These are phyloP conservation scores for Dothideomycetes sp. DNA, from an alignment of 2,329 filamentous ascomycete genomes.

Conservation along the genomic window DNA sequence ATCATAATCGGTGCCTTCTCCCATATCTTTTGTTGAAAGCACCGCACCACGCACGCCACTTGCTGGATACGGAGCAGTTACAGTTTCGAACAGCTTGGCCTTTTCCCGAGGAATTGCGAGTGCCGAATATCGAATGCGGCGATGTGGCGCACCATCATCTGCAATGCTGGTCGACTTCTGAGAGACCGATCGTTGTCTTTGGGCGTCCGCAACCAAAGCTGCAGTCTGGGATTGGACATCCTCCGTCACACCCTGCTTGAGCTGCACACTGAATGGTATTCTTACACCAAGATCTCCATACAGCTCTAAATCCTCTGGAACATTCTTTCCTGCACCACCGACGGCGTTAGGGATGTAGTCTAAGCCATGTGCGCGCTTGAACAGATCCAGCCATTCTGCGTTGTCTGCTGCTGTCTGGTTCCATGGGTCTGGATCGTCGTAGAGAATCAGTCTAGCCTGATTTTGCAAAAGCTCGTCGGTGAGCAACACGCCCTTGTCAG, in stretches of 20 bases:
- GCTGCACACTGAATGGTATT: conserved; percentile 14
- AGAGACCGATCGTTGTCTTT: neutral
- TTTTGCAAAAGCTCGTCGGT: conserved; percentile 40
- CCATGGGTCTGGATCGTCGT: conserved; percentile 38
- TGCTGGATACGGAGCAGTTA: neutral
- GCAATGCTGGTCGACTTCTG: no score
- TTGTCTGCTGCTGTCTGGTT: conserved; percentile 30
- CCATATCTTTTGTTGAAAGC: neutral
- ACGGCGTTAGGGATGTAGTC: conserved; percentile 21
- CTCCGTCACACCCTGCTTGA: neutral
- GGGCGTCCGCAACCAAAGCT: neutral
- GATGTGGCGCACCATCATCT: no score
- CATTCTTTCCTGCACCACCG: conserved; percentile 18
- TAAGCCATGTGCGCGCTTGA: conserved; percentile 38
- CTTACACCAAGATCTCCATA: conserved; percentile 24
- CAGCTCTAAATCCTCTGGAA: conserved; percentile 23
- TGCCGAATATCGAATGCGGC: no score
- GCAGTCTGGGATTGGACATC: neutral
- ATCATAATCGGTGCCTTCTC: neutral
- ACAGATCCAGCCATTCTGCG: conserved; percentile 36
- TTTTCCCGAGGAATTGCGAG: neutral
- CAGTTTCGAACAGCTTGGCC: neutral
- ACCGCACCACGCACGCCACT: neutral
- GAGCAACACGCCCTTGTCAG: conserved; percentile 26
- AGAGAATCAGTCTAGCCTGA: conserved; percentile 36